Percentiles rank a stretch among this genome's conserved stretches.
phyloP scores from a whole-genome alignment of 2,329 filamentous ascomycete species.

The Xylariaceae sp. region DNA sequence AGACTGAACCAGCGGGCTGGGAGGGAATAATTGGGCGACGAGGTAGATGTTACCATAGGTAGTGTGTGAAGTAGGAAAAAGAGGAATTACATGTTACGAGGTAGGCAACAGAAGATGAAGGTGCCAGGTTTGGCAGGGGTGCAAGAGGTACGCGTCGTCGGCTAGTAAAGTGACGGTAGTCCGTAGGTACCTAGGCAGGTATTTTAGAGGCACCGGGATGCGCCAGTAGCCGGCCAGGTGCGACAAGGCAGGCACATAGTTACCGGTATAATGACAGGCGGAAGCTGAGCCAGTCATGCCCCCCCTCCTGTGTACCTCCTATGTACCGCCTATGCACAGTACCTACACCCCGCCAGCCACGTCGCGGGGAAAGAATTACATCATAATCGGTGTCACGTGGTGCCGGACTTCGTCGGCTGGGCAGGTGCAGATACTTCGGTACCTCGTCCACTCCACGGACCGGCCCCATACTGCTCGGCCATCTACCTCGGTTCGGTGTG shows the following conservation, averaged over 20 bases:
- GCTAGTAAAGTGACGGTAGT: no score
- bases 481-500: not conserved
- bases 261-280: no score
- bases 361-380: constrained; percentile 16
- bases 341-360: constrained; percentile 1
- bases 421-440: not conserved
- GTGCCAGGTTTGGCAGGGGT: not conserved
- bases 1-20: not conserved
- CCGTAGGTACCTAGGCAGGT: not conserved
- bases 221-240: no score
- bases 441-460: not conserved
- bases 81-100: not conserved
- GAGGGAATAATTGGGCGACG: not conserved
- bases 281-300: no score
- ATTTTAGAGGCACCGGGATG: no score
- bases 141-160: constrained; percentile 2
- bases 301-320: constrained; percentile 3
- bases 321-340: no score
- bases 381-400: constrained; percentile 11
- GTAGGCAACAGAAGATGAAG: no score
- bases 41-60: constrained; percentile 3
- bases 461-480: no score
- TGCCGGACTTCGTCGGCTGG: not conserved
- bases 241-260: no score
- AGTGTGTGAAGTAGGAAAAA: not conserved